Base-by-base conservation (phyloP, 2,329 filamentous ascomycete species). In the Botrytis hyacinthi region DNA sequence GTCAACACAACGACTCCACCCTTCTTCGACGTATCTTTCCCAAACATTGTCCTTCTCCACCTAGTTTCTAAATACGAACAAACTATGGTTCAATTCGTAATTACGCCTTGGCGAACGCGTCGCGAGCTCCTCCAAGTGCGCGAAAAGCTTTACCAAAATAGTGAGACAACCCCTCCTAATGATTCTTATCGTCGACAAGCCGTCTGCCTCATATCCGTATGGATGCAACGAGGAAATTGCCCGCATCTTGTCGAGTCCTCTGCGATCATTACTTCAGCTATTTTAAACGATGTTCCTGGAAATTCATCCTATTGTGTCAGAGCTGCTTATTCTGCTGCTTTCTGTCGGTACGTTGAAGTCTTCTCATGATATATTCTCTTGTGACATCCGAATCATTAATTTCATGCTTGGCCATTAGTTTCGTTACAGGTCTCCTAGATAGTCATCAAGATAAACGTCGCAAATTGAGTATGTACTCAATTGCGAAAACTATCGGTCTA, bases 161-260 rank as follows among this genome's bases (percentile, higher is more conserved):
- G 76, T 71, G 74, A 74, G 71, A 75, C 66, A 32, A 26, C 77
- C 69, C 73, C 86, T 88, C 75, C 86, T 89, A 84, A 87, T 70
- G 88, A 90, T 70, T 86, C 87, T 62, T 86, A 90, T 83, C 74
- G 68, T 26, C 71, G 68, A 42, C 82, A 85, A 74, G 86, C 88
- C 73, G 87, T 91, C 67, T 86, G 87, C 69, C 84, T 86, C 69
- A 88, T 91, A 67, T 86, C 87, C 60, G 87, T 91, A 82, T 92
- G 91, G 91, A 89, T 92, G 86, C 87, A 91, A 79, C 88, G 92
- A 80, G 90, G 90, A 76, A 89, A 89, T 78, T 92, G 94, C 75
- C 93, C 93, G 72, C 91, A 95, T 83, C 86, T 94, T 82, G 88
- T 95, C 71, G 93, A 95, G 83, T 92, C 91, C 51, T 95, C 93